Evolutionary conservation across 164 flowering plant species (phyloP).

Genomic region (Aristolochia fimbriata): DNA sequence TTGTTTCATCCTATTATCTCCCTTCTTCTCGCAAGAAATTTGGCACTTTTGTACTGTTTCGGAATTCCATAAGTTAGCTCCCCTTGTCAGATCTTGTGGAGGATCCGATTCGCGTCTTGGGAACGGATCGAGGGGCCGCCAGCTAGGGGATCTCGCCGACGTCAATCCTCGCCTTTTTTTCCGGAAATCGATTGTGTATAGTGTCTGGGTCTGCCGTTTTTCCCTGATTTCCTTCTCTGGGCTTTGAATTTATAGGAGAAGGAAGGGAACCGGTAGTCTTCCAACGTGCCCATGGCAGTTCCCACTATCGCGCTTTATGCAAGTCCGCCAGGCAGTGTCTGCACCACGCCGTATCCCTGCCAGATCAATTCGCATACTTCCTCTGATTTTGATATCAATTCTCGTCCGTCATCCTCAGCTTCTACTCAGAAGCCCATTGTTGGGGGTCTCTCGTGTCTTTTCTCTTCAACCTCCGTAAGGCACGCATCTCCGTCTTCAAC

Average conservation of each 20-base stretch:
- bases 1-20: not conserved
- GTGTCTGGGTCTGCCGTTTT: no score
- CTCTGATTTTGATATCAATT: constrained; percentile 48
- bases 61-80: not conserved
- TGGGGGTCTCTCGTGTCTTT: constrained; percentile 82
- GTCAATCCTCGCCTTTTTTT: not conserved
- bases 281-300: constrained; percentile 39
- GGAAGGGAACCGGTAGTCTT: not conserved
- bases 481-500: constrained; percentile 30
- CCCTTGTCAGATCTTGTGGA: not conserved
- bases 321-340: constrained; percentile 65
- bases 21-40: not conserved
- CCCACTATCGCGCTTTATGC: constrained; percentile 80
- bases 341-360: constrained; percentile 53
- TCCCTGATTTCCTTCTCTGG: not conserved
- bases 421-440: constrained; percentile 40
- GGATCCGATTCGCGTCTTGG: not conserved
- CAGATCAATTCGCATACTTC: constrained; percentile 48
- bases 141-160: no score
- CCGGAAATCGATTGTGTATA: not conserved
- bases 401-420: constrained; percentile 36
- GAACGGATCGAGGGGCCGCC: no score
- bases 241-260: not conserved
- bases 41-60: not conserved
- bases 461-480: constrained; percentile 41